Base-by-base conservation (phyloP, 129 eudicot species). In the carrot (Daucus carota) region DNA sequence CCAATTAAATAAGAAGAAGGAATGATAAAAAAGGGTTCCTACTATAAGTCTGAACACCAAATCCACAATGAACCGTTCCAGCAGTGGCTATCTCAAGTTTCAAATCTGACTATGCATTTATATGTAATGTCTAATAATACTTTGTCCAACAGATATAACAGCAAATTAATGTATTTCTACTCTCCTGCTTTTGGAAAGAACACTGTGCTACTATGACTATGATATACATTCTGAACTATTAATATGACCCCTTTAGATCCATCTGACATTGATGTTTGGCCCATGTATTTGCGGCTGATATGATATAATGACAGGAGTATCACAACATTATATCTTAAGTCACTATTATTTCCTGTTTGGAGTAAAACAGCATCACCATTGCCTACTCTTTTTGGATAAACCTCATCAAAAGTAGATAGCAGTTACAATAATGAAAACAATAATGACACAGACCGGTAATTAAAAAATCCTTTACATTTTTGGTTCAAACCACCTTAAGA, bases 301-400 rank as follows among this genome's bases (percentile, higher is more conserved):
- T 57, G 65, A 57, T n/a, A 57, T 57, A n/a, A 57, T 24, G 65
- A 57, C 15, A 8, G 65, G 65, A n/a, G 24, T 57, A n/a, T n/a
- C 24, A 14, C 32, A 24, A 57, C 65, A 57, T 57, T n/a, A n/a
- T 24, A 2, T 57, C 65, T 57, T 2, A 24, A 24, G 31, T n/a
- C 65, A n/a, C 65, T 57, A 10, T 10, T n/a, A 24, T n/a, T 57
- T 57, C 65, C 65, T 57, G 65, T 57, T 57, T 57, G 65, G 65
- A 57, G 31, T 24, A 57, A 24, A n/a, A n/a, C 15, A 9, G 65
- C 65, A 9, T 57, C 16, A n/a, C 65, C 65, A 57, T 24, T n/a
- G 65, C 65, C 65, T 57, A 57, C 65, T 57, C 65, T 57, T 54
- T 57, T 57, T 28, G 65, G 65, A 57, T 15, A 57, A 57, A 57